Evolutionary conservation across 169 alveolate genomes (phyloP).

Genomic region (Prorocentrum cordatum): DNA sequence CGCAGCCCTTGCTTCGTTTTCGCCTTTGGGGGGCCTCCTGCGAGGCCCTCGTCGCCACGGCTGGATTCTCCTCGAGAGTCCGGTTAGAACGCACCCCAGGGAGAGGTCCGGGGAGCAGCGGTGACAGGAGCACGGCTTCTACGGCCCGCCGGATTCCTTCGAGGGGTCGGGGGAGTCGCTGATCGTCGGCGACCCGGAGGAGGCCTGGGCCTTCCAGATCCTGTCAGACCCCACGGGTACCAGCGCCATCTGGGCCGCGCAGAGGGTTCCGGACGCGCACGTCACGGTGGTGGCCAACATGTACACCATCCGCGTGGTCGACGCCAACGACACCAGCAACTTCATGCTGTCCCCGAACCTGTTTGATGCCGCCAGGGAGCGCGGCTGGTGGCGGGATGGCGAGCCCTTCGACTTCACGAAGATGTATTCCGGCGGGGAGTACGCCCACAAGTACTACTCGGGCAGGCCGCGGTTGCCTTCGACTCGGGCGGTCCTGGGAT

Average conservation of each 20-base stretch:
- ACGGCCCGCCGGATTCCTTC: conserved; percentile 57
- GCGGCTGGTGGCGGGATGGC: conserved; percentile 27
- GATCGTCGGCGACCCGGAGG: conserved; percentile 43
- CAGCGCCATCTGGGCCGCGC: conserved; percentile 53
- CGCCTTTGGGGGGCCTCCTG: no score
- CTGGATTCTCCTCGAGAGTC: no score
- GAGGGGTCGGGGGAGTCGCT: conserved; percentile 48
- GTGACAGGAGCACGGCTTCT: no score
- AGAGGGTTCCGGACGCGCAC: conserved; percentile 30
- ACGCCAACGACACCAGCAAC: conserved; percentile 27
- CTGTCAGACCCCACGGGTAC: conserved; percentile 34
- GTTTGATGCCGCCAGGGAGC: conserved; percentile 17
- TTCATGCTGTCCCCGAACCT: conserved; percentile 23
- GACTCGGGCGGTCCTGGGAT: no score
- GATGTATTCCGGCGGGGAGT: conserved; percentile 58
- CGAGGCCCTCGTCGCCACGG: no score
- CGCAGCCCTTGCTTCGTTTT: no score
- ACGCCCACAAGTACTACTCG: conserved; percentile 62
- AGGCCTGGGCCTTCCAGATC: conserved; percentile 67
- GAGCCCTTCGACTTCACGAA: conserved; percentile 23
- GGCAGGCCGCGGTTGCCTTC: no score
- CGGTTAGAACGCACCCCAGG: no score
- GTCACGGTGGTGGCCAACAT: conserved; percentile 54
- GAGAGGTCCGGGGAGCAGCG: no score
- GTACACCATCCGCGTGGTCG: conserved; percentile 53